phyloP scores from a whole-genome alignment of 495 filamentous ascomycete genomes.

The Penicillium longicatenatum region DNA sequence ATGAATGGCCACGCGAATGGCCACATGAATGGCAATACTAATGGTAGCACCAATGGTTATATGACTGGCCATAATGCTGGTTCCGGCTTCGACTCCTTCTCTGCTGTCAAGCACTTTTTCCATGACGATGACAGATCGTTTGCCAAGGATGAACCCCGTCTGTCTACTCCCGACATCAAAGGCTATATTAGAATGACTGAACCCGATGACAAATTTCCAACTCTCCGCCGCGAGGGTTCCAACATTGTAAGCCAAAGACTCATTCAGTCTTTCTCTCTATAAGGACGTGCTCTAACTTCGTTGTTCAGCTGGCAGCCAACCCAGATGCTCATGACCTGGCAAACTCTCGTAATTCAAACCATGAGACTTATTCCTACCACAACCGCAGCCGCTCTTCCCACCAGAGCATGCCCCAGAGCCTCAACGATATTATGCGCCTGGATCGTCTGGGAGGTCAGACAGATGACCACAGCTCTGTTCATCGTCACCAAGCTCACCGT shows the following conservation, averaged over 20 bases:
- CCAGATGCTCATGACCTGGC: slow-evolving; percentile 82
- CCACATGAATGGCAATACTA: slow-evolving; percentile 24
- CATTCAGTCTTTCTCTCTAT: background rate
- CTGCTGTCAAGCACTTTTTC: slow-evolving; percentile 82
- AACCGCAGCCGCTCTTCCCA: slow-evolving; percentile 77
- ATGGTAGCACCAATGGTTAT: slow-evolving; percentile 4
- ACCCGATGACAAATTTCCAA: slow-evolving; percentile 81
- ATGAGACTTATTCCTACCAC: slow-evolving; percentile 66
- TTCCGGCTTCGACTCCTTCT: slow-evolving; percentile 64
- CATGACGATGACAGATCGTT: slow-evolving; percentile 66
- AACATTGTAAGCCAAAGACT: slow-evolving; percentile 60
- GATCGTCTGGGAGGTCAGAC: slow-evolving; percentile 32
- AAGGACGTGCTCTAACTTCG: slow-evolving; percentile 21
- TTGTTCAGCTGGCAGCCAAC: slow-evolving; percentile 71
- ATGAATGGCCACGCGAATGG: slow-evolving; percentile 44
- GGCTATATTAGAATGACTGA: slow-evolving; percentile 72
- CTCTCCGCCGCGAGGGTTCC: slow-evolving; percentile 69
- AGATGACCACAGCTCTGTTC: slow-evolving; percentile 24
- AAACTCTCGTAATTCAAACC: slow-evolving; percentile 64
- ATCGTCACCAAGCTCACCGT: slow-evolving; percentile 47
- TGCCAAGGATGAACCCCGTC: slow-evolving; percentile 49
- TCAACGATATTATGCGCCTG: slow-evolving; percentile 40
- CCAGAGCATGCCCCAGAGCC: slow-evolving; percentile 74
- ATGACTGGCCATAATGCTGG: slow-evolving; percentile 45
- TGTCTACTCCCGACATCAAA: slow-evolving; percentile 64